Evolutionary conservation across 129 eudicot species (phyloP).

Genomic region (Helichrysum umbraculigerum): DNA sequence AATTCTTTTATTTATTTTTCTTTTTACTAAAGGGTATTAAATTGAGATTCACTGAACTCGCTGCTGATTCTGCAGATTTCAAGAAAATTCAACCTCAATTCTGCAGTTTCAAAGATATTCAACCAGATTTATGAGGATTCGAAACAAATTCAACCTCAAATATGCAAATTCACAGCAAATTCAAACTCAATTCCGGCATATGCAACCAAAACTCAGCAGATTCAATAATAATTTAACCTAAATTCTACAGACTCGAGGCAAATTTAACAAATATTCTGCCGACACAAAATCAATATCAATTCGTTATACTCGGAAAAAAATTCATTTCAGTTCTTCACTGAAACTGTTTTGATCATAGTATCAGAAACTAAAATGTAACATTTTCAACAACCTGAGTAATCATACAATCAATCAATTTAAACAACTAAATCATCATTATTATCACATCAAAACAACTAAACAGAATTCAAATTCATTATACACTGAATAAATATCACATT

Average conservation of each 20-base stretch:
- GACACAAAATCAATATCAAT: too few relatives aligned
- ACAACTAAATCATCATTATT: not conserved
- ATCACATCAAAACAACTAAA: not conserved
- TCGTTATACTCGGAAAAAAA: not conserved
- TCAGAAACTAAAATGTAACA: not conserved
- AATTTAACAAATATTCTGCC: too few relatives aligned
- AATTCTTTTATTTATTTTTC: not conserved
- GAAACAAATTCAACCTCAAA: not conserved
- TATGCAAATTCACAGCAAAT: constrained; percentile 6
- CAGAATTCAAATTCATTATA: not conserved
- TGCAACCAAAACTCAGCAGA: not conserved
- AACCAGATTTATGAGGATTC: too few relatives aligned
- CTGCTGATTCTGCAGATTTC: too few relatives aligned
- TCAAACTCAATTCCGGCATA: not conserved
- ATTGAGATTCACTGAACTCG: too few relatives aligned
- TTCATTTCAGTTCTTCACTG: not conserved
- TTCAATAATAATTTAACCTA: not conserved
- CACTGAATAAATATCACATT: constrained; percentile 26
- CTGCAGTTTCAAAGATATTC: too few relatives aligned
- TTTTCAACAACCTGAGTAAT: not conserved
- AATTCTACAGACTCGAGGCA: too few relatives aligned
- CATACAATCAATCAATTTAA: not conserved
- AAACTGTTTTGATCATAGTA: not conserved
- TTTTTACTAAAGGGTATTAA: too few relatives aligned
- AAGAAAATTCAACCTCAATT: too few relatives aligned